phyloP scores from a whole-genome alignment of 2,329 filamentous ascomycete species.

The Aspergillus ustus region DNA sequence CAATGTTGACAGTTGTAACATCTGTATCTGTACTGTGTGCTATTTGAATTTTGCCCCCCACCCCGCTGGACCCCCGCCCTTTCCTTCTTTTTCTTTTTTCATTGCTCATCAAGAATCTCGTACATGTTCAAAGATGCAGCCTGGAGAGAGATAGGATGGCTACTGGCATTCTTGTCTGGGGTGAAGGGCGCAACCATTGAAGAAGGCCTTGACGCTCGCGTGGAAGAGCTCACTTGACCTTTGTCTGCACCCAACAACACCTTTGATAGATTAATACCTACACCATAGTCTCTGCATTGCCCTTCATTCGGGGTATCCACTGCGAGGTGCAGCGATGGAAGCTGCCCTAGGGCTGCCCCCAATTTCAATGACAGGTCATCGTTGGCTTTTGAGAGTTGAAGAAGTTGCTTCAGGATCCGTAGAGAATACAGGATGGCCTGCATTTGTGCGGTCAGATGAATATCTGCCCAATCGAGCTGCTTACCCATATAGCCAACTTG shows the following conservation, averaged over 20 bases:
- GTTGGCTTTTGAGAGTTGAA: constrained; percentile 39
- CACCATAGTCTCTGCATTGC: constrained; percentile 8
- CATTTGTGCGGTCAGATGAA: constrained; percentile 66
- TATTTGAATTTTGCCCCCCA: background rate
- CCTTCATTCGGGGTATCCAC: constrained; percentile 33
- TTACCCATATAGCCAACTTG: constrained; percentile 34
- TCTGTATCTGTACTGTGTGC: too few species aligned
- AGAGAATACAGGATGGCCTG: constrained; percentile 67
- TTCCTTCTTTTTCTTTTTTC: too few species aligned
- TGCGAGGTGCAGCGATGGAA: constrained; percentile 37
- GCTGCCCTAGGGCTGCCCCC: constrained; percentile 27
- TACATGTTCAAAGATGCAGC: constrained; percentile 16
- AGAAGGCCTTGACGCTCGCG: background rate
- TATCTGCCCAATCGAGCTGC: constrained; percentile 58
- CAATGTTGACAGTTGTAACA: background rate
- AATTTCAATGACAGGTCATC: constrained; percentile 19
- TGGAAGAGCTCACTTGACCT: too few species aligned
- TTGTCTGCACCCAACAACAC: background rate
- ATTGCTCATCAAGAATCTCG: constrained; percentile 18
- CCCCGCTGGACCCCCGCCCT: too few species aligned
- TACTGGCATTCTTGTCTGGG: background rate
- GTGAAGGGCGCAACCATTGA: background rate
- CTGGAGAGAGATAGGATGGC: background rate
- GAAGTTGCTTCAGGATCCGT: constrained; percentile 61
- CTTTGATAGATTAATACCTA: background rate